Conservation (phyloP, 352 stramenopile species). For the Phytophthora pini region DNA sequence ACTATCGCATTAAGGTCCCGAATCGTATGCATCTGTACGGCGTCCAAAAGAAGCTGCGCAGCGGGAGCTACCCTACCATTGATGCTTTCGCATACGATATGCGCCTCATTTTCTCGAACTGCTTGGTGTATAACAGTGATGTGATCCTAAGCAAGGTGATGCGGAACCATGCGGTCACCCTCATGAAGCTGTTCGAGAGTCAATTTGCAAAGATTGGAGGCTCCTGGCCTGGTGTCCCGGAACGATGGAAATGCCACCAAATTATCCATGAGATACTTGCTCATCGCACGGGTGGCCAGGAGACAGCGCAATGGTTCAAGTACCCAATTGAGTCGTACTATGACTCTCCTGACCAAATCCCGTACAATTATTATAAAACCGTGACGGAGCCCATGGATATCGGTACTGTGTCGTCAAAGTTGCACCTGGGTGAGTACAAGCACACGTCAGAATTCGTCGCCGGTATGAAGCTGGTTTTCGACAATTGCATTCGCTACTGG, state of each 20-base stretch:
- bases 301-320: constrained; percentile 90
- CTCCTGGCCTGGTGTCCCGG: constrained; percentile 64
- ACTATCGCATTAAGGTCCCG: constrained; percentile 87
- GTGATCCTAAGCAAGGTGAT: constrained; percentile 86
- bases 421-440: constrained; percentile 78
- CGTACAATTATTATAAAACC: constrained; percentile 84
- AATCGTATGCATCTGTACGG: constrained; percentile 88
- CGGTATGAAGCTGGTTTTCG: constrained; percentile 82
- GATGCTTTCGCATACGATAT: constrained; percentile 81
- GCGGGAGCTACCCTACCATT: constrained; percentile 66
- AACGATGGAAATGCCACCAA: constrained; percentile 87
- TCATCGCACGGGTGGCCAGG: constrained; percentile 72
- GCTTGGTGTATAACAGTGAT: constrained; percentile 89
- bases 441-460: constrained; percentile 60
- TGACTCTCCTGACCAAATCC: constrained; percentile 82
- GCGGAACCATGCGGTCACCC: constrained; percentile 80
- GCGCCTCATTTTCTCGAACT: constrained; percentile 89
- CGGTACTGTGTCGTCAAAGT: constrained; percentile 71
- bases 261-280: constrained; percentile 83
- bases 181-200: constrained; percentile 86
- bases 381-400: constrained; percentile 87
- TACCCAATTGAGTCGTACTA: constrained; percentile 88
- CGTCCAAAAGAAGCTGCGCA: constrained; percentile 86
- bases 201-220: constrained; percentile 76
- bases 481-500: constrained; percentile 89